Base-by-base conservation (phyloP, 805 yeast genomes). In the Starmerella vaccinii region DNA sequence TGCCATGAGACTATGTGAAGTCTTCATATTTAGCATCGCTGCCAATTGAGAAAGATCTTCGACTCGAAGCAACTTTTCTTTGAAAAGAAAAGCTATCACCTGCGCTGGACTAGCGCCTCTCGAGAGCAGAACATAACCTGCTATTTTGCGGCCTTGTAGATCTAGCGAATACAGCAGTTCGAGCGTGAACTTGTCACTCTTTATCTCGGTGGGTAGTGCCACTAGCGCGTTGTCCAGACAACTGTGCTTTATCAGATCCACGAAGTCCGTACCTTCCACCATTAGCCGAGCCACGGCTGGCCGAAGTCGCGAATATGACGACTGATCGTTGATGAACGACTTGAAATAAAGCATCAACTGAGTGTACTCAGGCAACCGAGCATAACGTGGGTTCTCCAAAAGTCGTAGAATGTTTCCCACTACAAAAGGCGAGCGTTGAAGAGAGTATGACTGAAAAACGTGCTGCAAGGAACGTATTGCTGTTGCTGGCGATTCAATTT, bases 391-490 rank as follows among this genome's bases (percentile, higher is more conserved):
- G 18, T 22, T 32, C 4, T 24, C 10, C 9, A 51, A 13, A 5
- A 34, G 21, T n/a, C 10, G 23, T 4, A 30, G 18, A 2, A 50
- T 18, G 13, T 42, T 53, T 1, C 19, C 12, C 3, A 41, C 40
- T 5, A 48, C 37, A 16, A 23, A 35, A 4, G 50, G 34, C 1
- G 54, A 46, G 10, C 50, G 16, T 30, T 52, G 57, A 32, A 34
- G 49, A 1, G 12, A n/a, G 30, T 54, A 54, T 1, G 51, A 41
- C 23, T 46, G 40, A 18, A 54, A 21, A 13, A 54, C 24, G 7
- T 33, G 44, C 40, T 54, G 53, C 12, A 54, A 12, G 6, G 18
- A 18, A 3, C 47, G 23, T 13, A 54, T 30, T 13, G 52, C 51
- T 1, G 37, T n/a, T 3, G 4, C 29, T 3, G 49, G 43, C 13